phyloP scores from a whole-genome alignment of 169 alveolate genomes.

The Plasmodium fragile region DNA sequence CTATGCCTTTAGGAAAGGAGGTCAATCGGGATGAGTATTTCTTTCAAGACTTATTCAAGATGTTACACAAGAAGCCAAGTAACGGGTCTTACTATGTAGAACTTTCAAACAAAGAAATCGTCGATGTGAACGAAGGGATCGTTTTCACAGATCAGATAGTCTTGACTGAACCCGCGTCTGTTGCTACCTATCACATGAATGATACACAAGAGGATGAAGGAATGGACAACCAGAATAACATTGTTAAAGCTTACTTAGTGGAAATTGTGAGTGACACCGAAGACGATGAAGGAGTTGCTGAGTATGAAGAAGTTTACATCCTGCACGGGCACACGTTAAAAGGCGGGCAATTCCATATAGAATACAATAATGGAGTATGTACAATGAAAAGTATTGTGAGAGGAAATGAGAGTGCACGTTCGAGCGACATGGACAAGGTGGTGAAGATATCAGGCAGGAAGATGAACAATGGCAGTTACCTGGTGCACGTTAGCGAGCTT shows the following conservation, averaged over 20 bases:
- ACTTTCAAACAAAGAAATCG: neutral
- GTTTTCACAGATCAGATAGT: neutral
- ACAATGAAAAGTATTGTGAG: neutral
- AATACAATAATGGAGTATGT: neutral
- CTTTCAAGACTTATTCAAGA: slow-evolving; percentile 3
- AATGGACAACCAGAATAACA: neutral
- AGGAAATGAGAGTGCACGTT: neutral
- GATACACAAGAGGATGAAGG: neutral
- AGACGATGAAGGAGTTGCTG: neutral
- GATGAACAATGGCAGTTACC: neutral
- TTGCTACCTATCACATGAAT: neutral
- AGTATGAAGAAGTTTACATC: neutral
- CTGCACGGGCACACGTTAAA: slow-evolving; percentile 5
- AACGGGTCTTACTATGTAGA: slow-evolving; percentile 21
- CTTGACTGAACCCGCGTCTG: neutral
- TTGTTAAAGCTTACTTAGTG: neutral
- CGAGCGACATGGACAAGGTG: slow-evolving; percentile 10
- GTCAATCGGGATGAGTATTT: neutral
- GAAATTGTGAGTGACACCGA: neutral
- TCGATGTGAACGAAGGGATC: neutral
- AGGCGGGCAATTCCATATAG: slow-evolving; percentile 1
- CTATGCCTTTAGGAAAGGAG: neutral
- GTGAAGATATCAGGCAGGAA: neutral
- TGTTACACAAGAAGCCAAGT: slow-evolving; percentile 3
- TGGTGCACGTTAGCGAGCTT: neutral